Evolutionary conservation across 768 basidiomycete species (phyloP).

Genomic region (Russula lepida): DNA sequence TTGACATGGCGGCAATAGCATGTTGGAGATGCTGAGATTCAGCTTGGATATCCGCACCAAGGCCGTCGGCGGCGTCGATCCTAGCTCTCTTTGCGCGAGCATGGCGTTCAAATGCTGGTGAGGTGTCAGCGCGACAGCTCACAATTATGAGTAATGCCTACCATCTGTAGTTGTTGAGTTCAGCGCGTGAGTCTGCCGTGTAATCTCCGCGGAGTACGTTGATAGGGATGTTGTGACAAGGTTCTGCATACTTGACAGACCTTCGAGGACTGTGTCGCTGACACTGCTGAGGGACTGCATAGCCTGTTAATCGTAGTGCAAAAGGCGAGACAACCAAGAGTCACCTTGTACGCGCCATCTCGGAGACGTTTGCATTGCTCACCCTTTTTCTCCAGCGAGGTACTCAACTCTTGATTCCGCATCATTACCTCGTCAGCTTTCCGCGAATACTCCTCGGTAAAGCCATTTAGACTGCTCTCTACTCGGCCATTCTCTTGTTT

Average conservation of each 20-base stretch:
- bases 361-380: slow-evolving; percentile 46
- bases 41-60: slow-evolving; percentile 43
- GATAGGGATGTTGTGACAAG: slow-evolving; percentile 40
- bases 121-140: neutral
- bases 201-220: slow-evolving; percentile 44
- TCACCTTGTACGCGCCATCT: slow-evolving; percentile 54
- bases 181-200: slow-evolving; percentile 39
- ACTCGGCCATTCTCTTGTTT: slow-evolving; percentile 48
- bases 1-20: slow-evolving; percentile 42
- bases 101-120: slow-evolving; percentile 52
- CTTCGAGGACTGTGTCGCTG: slow-evolving; percentile 34
- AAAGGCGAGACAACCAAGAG: neutral
- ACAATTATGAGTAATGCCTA: slow-evolving; percentile 23
- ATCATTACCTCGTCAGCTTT: slow-evolving; percentile 35
- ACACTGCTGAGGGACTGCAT: slow-evolving; percentile 36
- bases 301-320: slow-evolving; percentile 6
- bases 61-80: slow-evolving; percentile 45
- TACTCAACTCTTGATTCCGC: slow-evolving; percentile 36
- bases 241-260: slow-evolving; percentile 38
- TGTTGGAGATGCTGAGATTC: slow-evolving; percentile 46
- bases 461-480: slow-evolving; percentile 41
- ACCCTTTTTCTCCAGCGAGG: slow-evolving; percentile 37
- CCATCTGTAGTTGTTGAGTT: slow-evolving; percentile 38
- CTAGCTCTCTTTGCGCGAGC: slow-evolving; percentile 59
- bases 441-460: slow-evolving; percentile 42